A percentile compares a stretch with the other conserved stretches of the same genome.
These are phyloP conservation scores for Tuber microsphaerosporum DNA, from an alignment of 495 filamentous ascomycete genomes.

Conservation along the genomic window DNA sequence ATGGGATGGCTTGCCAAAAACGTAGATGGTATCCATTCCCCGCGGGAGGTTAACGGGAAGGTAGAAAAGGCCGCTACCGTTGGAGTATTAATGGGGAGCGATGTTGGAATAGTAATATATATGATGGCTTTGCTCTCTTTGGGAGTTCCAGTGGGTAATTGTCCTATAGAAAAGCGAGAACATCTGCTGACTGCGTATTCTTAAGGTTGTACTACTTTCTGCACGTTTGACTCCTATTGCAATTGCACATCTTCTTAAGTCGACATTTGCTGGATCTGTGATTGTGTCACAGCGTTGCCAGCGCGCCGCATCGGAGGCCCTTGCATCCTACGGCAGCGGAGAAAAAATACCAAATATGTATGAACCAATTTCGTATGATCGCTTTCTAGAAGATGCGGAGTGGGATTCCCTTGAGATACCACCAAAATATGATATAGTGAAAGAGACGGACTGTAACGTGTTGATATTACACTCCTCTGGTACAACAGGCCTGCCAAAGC, in stretches of 20 bases:
- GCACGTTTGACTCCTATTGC: slow-evolving; percentile 30
- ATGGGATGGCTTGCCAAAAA: slow-evolving; percentile 18
- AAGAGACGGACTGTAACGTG: slow-evolving; percentile 42
- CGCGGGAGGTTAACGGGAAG: slow-evolving; percentile 13
- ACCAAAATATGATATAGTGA: slow-evolving; percentile 15
- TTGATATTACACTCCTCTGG: slow-evolving; percentile 49
- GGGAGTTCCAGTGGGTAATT: slow-evolving; percentile 23
- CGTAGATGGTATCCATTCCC: slow-evolving; percentile 17
- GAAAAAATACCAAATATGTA: slow-evolving; percentile 23
- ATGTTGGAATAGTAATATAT: slow-evolving; percentile 29
- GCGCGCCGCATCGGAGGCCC: slow-evolving; percentile 30
- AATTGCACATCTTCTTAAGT: slow-evolving; percentile 35
- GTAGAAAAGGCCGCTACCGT: slow-evolving; percentile 21
- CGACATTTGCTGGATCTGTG: slow-evolving; percentile 27
- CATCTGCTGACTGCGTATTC: neutral
- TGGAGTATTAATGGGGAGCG: slow-evolving; percentile 32
- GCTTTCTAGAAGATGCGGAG: slow-evolving; percentile 24
- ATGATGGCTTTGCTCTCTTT: slow-evolving; percentile 31
- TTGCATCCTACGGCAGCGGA: slow-evolving; percentile 33
- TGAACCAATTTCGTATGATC: slow-evolving; percentile 32
- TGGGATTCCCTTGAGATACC: slow-evolving; percentile 23
- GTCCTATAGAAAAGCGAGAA: neutral
- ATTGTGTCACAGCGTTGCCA: slow-evolving; percentile 29
- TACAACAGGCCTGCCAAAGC: slow-evolving; percentile 49
- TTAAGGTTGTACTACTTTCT: slow-evolving; percentile 27